Percentiles rank a stretch among this genome's conserved stretches.
Conservation (phyloP, 495 filamentous ascomycete species). For the Aspergillus sclerotioniger region DNA sequence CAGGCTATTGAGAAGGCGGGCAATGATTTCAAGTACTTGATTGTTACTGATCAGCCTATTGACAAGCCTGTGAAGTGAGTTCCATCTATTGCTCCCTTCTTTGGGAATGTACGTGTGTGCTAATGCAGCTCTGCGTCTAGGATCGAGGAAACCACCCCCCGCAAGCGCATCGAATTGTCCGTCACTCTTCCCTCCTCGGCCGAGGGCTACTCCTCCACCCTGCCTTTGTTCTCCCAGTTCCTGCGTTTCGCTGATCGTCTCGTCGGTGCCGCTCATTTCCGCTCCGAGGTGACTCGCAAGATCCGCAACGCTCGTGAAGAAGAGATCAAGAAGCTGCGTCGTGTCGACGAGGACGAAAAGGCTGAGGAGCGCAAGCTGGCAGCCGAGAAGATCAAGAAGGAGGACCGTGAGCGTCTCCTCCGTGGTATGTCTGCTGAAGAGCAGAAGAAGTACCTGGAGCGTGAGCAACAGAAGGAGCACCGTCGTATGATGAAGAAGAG, state of each 20-base stretch:
- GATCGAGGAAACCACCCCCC: conserved; percentile 78
- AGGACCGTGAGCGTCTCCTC: conserved; percentile 82
- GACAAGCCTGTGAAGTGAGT: conserved; percentile 86
- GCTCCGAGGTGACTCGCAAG: conserved; percentile 84
- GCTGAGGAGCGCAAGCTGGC: conserved; percentile 80
- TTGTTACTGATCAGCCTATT: conserved; percentile 85
- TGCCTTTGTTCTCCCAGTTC: conserved; percentile 80
- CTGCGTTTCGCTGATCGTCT: conserved; percentile 80
- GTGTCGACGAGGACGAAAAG: conserved; percentile 85
- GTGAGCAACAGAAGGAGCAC: conserved; percentile 79
- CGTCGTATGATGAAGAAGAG: conserved; percentile 71
- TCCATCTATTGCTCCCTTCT: neutral
- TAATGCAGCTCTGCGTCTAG: conserved; percentile 38
- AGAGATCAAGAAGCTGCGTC: conserved; percentile 74
- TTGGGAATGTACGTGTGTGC: neutral
- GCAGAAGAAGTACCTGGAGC: conserved; percentile 92
- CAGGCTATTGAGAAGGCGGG: conserved; percentile 78
- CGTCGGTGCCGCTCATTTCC: conserved; percentile 74
- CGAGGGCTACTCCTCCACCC: conserved; percentile 59
- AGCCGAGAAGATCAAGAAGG: conserved; percentile 84
- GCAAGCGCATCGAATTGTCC: conserved; percentile 81
- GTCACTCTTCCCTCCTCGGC: conserved; percentile 63
- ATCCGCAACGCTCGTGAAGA: conserved; percentile 78
- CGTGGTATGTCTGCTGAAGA: conserved; percentile 85
- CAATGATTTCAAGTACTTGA: conserved; percentile 79